phyloP scores from a whole-genome alignment of 805 yeast species.

The Candida orba region DNA sequence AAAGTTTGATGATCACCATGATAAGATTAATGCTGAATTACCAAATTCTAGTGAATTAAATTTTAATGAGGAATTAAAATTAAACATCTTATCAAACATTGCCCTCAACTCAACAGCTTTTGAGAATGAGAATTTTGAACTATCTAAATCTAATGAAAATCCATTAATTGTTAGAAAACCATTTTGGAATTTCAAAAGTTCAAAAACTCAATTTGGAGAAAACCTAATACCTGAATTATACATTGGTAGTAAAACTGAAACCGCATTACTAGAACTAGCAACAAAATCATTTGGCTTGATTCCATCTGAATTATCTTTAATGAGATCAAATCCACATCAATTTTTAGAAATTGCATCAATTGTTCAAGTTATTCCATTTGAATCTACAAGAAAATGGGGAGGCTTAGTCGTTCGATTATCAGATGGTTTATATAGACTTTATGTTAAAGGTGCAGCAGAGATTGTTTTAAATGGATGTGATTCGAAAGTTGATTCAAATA shows the following conservation, averaged over 20 bases:
- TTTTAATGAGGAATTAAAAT: slow-evolving; percentile 7
- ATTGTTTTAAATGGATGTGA: slow-evolving; percentile 61
- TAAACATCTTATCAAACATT: slow-evolving; percentile 46
- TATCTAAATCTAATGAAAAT: slow-evolving; percentile 17
- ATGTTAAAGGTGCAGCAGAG: slow-evolving; percentile 93
- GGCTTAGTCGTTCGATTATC: slow-evolving; percentile 58
- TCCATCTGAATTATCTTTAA: slow-evolving; percentile 36
- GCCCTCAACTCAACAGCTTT: slow-evolving; percentile 85
- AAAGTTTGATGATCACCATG: slow-evolving; percentile 39
- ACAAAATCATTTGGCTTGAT: slow-evolving; percentile 44
- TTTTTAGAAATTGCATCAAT: slow-evolving; percentile 32
- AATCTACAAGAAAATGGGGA: slow-evolving; percentile 89
- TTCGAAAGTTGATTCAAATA: slow-evolving; percentile 28
- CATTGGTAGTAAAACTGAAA: slow-evolving; percentile 91
- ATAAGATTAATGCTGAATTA: slow-evolving; percentile 24
- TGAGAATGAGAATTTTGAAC: slow-evolving; percentile 43
- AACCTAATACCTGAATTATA: slow-evolving; percentile 42
- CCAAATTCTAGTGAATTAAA: slow-evolving; percentile 13
- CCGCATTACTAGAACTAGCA: slow-evolving; percentile 73
- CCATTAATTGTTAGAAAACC: slow-evolving; percentile 20
- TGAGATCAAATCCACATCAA: slow-evolving; percentile 29
- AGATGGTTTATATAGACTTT: slow-evolving; percentile 44
- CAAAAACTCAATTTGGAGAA: too few species aligned
- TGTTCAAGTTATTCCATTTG: slow-evolving; percentile 81
- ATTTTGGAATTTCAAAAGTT: background rate